Evolutionary conservation across 2,329 filamentous ascomycete species (phyloP).

Genomic region (Fusarium veterinarium): DNA sequence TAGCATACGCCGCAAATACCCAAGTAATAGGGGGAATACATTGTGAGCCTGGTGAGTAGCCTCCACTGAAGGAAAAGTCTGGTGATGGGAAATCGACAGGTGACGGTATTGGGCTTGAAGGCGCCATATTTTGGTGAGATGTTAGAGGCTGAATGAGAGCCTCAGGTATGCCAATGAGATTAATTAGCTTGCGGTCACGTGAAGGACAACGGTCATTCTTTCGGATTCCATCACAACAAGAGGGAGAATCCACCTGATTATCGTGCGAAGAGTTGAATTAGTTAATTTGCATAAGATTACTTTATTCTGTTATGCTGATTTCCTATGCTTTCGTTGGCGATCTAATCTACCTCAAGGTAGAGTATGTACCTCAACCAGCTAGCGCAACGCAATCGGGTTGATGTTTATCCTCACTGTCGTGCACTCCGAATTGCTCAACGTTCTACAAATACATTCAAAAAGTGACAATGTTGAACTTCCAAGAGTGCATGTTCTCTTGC

Average conservation of each 20-base stretch:
- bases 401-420: too few species aligned
- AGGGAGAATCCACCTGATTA: too few species aligned
- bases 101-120: not conserved
- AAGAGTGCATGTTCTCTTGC: fast-evolving
- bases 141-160: not conserved
- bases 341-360: not conserved
- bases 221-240: not conserved
- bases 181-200: not conserved
- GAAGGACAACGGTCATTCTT: not conserved
- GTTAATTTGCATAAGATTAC: fast-evolving
- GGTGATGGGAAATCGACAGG: not conserved
- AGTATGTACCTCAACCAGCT: too few species aligned
- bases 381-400: too few species aligned
- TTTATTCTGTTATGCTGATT: not conserved
- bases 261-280: fast-evolving
- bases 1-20: fast-evolving
- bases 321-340: not conserved
- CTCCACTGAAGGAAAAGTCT: not conserved
- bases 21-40: not conserved
- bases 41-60: not conserved
- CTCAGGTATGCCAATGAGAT: not conserved
- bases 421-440: not conserved
- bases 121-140: not conserved
- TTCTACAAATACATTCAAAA: not conserved
- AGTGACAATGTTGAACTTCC: not conserved